phyloP scores from a whole-genome alignment of 1,284 basidiomycete species.

The Apiotrichum gracile region DNA sequence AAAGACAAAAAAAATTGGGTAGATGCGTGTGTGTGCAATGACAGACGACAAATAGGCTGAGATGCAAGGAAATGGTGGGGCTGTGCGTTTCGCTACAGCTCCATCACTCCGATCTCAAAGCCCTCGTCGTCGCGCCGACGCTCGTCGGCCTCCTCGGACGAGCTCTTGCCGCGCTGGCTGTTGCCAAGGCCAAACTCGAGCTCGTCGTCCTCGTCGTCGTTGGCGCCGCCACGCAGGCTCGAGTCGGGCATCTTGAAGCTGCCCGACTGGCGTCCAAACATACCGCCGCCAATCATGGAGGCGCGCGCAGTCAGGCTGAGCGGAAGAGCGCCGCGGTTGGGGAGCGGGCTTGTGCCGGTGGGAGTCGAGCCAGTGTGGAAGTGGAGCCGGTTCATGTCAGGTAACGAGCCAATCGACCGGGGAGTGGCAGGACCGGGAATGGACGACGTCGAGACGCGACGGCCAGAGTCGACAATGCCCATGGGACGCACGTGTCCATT shows the following conservation, averaged over 20 bases:
- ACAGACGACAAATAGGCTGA: too few species aligned
- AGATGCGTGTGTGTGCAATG: too few species aligned
- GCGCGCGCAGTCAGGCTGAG: constrained; percentile 26
- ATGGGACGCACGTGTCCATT: constrained; percentile 7
- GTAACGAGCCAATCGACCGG: constrained; percentile 32
- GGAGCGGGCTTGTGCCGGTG: constrained; percentile 21
- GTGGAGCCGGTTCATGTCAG: constrained; percentile 35
- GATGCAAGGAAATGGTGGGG: too few species aligned
- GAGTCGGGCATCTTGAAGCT: constrained; percentile 24
- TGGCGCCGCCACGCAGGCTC: constrained; percentile 30
- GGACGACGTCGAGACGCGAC: constrained; percentile 16
- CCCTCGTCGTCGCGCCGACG: constrained; percentile 22
- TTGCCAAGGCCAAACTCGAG: constrained; percentile 6
- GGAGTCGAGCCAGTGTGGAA: constrained; percentile 28
- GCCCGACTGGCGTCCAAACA: constrained; percentile 29
- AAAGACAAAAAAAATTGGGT: too few species aligned
- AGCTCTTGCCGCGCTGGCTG: constrained; percentile 15
- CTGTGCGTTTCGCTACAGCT: constrained; percentile 12
- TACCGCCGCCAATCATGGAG: constrained; percentile 39
- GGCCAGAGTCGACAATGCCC: constrained; percentile 11
- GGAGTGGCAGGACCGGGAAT: constrained; percentile 27
- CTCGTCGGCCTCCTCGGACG: constrained; percentile 34
- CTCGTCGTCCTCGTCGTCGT: constrained; percentile 38
- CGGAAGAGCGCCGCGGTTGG: constrained; percentile 19
- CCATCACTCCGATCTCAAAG: constrained; percentile 21